phyloP scores from a whole-genome alignment of 2,329 filamentous ascomycete species.

The Fusarium burgessii region DNA sequence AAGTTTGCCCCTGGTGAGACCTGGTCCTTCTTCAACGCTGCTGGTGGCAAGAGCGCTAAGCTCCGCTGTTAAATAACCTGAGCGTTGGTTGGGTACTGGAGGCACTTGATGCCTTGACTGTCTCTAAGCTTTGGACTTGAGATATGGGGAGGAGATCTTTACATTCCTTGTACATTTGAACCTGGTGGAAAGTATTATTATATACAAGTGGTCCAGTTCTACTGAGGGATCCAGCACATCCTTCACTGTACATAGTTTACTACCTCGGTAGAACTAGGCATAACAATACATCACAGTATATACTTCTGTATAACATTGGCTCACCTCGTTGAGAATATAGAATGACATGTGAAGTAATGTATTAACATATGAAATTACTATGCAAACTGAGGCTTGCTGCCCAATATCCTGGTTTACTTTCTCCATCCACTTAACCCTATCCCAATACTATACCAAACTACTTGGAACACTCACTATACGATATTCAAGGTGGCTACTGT shows the following conservation, averaged over 20 bases:
- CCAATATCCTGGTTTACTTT: rapidly evolving
- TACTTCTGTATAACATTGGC: background rate
- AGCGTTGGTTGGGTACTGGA: rapidly evolving
- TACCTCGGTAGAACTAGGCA: background rate
- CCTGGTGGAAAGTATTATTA: background rate
- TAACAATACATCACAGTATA: slow-evolving; percentile 1
- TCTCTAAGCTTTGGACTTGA: background rate
- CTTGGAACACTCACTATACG: background rate
- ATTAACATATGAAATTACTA: background rate
- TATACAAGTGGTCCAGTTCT: background rate
- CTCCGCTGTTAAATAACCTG: background rate
- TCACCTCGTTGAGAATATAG: no score
- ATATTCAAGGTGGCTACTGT: slow-evolving; percentile 14
- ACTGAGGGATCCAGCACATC: background rate
- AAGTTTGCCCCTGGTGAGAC: slow-evolving; percentile 40
- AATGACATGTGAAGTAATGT: no score
- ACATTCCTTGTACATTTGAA: slow-evolving; percentile 19
- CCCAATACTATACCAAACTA: background rate
- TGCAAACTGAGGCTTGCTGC: background rate
- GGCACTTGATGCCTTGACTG: rapidly evolving
- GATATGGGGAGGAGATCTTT: background rate
- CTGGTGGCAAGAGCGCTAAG: slow-evolving; percentile 8
- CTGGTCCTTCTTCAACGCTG: slow-evolving; percentile 44
- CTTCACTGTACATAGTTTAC: background rate
- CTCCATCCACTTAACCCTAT: background rate